phyloP scores from a whole-genome alignment of 2,329 filamentous ascomycete genomes.

The Thielaviopsis populi region DNA sequence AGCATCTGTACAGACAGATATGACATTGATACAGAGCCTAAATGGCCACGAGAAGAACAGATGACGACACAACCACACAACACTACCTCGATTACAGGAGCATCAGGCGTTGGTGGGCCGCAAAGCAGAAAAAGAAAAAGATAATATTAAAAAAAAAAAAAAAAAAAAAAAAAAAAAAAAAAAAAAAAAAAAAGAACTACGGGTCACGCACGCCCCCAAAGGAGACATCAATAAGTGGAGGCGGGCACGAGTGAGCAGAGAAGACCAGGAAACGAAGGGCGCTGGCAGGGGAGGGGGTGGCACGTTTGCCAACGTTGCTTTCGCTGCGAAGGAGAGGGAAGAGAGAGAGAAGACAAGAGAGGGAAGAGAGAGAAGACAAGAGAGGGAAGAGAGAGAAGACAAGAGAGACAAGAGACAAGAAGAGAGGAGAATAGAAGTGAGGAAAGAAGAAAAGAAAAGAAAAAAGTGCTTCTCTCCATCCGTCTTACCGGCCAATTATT shows the following conservation, averaged over 20 bases:
- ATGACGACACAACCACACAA: not conserved
- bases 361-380: not conserved
- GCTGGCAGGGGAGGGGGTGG: not conserved
- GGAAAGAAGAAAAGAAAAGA: not conserved
- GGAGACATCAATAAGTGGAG: not conserved
- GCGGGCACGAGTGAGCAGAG: not conserved
- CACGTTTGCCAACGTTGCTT: not conserved
- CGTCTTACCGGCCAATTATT: not conserved
- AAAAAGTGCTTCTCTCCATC: not conserved
- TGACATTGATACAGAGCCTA: constrained; percentile 1
- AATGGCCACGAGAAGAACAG: not conserved
- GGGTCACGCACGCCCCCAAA: constrained; percentile 3
- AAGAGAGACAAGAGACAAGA: too few species aligned
- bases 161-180: not conserved
- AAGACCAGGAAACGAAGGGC: not conserved
- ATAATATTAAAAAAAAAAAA: not conserved
- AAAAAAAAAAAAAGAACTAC: not conserved
- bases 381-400: not conserved
- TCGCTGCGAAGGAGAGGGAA: not conserved
- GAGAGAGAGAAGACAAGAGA: not conserved
- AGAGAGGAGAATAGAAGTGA: not conserved
- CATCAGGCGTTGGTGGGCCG: not conserved
- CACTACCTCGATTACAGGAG: not conserved
- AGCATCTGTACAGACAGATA: not conserved
- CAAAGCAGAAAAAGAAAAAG: not conserved